Evolutionary conservation across 2,329 filamentous ascomycete genomes (phyloP).

Genomic region (Botrytis tulipae): DNA sequence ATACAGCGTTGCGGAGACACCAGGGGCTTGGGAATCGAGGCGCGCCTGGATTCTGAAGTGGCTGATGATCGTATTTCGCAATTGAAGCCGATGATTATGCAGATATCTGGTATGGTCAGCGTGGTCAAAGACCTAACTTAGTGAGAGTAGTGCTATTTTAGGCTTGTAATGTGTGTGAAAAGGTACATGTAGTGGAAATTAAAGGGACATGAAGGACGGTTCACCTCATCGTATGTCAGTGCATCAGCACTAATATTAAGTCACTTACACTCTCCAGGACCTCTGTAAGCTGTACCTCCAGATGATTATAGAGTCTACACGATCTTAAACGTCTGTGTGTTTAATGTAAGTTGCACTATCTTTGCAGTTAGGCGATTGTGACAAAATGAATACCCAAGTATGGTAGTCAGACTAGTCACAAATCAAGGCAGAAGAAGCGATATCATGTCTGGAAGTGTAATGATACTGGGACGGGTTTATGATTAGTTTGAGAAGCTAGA

Average conservation of each 20-base stretch:
- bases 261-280: background rate
- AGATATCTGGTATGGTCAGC: conserved; percentile 1
- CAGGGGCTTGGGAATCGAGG: background rate
- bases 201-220: background rate
- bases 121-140: background rate
- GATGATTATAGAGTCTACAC: background rate
- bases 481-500: background rate
- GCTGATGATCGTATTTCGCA: background rate
- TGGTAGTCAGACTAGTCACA: background rate
- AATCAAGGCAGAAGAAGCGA: background rate
- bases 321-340: conserved; percentile 7
- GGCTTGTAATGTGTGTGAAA: background rate
- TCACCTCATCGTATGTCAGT: conserved; percentile 10
- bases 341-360: background rate
- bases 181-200: background rate
- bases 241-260: background rate
- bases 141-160: background rate
- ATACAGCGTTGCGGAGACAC: background rate
- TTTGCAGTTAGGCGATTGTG: background rate
- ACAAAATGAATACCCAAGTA: background rate
- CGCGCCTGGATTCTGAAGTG: background rate
- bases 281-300: background rate
- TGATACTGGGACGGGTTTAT: background rate
- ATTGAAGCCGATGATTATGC: background rate
- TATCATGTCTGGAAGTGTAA: background rate